Evolutionary conservation across 495 filamentous ascomycete genomes (phyloP).

Genomic region (Cudoniella acicularis): DNA sequence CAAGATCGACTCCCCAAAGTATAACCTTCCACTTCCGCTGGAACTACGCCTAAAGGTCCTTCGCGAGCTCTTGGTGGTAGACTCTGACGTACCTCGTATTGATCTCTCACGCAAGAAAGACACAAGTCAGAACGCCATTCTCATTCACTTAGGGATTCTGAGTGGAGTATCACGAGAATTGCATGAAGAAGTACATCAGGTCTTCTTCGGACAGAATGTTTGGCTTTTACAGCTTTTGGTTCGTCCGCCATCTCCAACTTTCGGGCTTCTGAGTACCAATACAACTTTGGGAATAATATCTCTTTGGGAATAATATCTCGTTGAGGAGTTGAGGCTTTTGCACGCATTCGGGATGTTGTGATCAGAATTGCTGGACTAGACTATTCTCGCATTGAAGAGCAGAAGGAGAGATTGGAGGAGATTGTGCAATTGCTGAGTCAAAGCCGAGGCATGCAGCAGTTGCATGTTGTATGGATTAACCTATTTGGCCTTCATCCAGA

Average conservation of each 20-base stretch:
- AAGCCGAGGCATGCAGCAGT: too few species aligned
- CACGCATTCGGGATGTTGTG: background rate
- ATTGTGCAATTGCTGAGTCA: background rate
- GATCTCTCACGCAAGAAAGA: too few species aligned
- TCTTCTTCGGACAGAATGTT: background rate
- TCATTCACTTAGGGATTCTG: background rate
- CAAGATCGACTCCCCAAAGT: too few species aligned
- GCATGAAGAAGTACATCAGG: background rate
- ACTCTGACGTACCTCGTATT: too few species aligned
- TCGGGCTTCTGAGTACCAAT: too few species aligned
- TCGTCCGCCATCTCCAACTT: too few species aligned
- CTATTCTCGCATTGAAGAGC: too few species aligned
- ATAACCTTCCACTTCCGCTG: background rate
- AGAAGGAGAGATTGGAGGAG: background rate
- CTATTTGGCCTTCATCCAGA: too few species aligned
- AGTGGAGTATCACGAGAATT: background rate
- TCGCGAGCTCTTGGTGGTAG: background rate
- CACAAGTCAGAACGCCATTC: too few species aligned
- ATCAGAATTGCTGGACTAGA: background rate
- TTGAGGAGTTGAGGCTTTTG: background rate
- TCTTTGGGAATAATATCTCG: background rate
- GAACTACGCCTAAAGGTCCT: background rate
- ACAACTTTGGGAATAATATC: too few species aligned
- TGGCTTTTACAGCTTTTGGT: too few species aligned
- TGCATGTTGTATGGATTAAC: too few species aligned